Conservation (phyloP, 2,329 filamentous ascomycete genomes). For the Sporothrix curviconia region DNA sequence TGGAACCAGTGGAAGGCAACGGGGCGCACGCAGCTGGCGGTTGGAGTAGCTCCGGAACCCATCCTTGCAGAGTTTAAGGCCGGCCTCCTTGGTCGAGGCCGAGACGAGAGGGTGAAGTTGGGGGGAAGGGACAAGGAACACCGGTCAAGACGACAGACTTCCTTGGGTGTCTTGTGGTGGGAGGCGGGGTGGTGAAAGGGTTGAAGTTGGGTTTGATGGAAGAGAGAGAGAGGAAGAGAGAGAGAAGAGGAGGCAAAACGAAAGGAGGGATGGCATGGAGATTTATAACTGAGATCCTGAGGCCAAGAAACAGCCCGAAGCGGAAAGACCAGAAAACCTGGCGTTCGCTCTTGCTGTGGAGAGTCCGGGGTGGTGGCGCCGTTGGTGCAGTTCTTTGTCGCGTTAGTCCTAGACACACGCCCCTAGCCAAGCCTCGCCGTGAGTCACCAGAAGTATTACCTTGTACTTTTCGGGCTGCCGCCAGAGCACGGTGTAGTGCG, state of each 20-base stretch:
- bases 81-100: slow-evolving; percentile 18
- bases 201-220: not conserved
- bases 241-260: not conserved
- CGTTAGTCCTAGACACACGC: not conserved
- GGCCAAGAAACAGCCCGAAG: not conserved
- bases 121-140: not conserved
- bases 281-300: slow-evolving; percentile 4
- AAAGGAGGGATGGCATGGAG: not conserved
- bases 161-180: not conserved
- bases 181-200: not conserved
- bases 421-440: not conserved
- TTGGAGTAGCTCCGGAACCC: slow-evolving; percentile 11
- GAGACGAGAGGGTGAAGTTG: not conserved
- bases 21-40: slow-evolving; percentile 4
- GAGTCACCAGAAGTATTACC: not conserved
- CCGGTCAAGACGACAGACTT: not conserved
- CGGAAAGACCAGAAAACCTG: not conserved
- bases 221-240: not conserved
- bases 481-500: too few relatives aligned
- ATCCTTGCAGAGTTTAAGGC: slow-evolving; percentile 20
- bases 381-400: too few relatives aligned
- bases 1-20: slow-evolving; percentile 12
- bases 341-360: not conserved
- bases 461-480: not conserved
- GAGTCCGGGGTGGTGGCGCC: too few relatives aligned